These are phyloP conservation scores for Agaricus blazei DNA, from an alignment of 768 basidiomycete species.

Conservation along the genomic window DNA sequence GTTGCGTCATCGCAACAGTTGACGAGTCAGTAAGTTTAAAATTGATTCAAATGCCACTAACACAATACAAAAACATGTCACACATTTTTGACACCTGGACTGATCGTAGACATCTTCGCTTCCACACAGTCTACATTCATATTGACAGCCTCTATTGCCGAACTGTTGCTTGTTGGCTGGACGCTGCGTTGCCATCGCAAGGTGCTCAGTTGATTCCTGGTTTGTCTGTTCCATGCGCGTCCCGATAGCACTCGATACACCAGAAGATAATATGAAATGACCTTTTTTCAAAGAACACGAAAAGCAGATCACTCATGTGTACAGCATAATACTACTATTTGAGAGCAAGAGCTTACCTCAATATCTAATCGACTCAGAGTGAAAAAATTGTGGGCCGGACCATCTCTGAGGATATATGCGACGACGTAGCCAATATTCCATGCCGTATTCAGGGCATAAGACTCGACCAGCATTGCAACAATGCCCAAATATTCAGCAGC, in stretches of 20 bases:
- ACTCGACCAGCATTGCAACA: not conserved
- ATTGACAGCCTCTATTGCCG: not conserved
- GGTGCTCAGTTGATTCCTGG: not conserved
- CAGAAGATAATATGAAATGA: not conserved
- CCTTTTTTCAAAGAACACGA: not conserved
- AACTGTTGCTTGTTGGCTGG: not conserved
- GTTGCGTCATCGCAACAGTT: too few species aligned
- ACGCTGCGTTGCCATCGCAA: not conserved
- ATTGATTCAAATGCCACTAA: too few species aligned
- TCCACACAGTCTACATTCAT: too few species aligned
- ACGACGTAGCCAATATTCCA: not conserved
- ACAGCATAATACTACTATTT: not conserved
- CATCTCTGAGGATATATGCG: not conserved
- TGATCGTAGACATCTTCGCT: too few species aligned
- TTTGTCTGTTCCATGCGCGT: not conserved
- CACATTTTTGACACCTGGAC: too few species aligned
- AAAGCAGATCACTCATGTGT: not conserved
- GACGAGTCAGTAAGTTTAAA: too few species aligned
- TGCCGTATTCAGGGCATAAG: not conserved
- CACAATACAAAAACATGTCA: too few species aligned
- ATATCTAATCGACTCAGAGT: not conserved
- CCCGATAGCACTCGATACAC: not conserved
- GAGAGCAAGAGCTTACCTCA: not conserved
- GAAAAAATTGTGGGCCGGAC: not conserved
- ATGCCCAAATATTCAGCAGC: not conserved